Base-by-base conservation (phyloP, 2,329 filamentous ascomycete species). In the Chrysoporthe puriensis region DNA sequence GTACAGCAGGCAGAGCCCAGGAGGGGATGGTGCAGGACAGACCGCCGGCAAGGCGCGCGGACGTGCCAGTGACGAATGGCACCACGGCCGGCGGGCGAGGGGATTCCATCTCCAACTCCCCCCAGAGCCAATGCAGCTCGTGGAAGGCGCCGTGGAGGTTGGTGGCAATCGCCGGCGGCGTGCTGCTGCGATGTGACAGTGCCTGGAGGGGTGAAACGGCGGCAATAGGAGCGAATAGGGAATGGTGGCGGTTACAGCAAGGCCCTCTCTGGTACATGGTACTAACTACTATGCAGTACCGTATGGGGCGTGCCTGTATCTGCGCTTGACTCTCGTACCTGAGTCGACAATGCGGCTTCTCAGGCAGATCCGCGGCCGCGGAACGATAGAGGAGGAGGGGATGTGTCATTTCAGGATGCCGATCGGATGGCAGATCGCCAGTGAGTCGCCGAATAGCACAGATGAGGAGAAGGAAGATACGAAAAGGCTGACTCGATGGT, bases 41-140 rank as follows among this genome's bases (percentile, higher is more conserved):
- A 57, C 50, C 62, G 62, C 62, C 62, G 62, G 50, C 18, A 54
- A 43, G 48, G 48, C 34, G 48, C 46, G 50, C 13, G 48, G 8
- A 21, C 3, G 11, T 14, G n/a, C 43, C 14, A 60, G 40, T 44
- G 42, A n/a, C 42, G 13, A 16, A 40, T 26, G 57, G n/a, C 56
- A 60, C 18, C 32, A 36, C 18, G 5, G 59, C 43, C 21, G 21
- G 26, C 26, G 43, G 43, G 26, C 36, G 43, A 9, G 14, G 43
- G 18, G 26, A 54, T 21, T 26, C 13, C 21, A 32, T 54, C 50
- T 40, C 54, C 54, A 57, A 18, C 36, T 40, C 5, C 32, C 32
- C 16, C 3, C 34, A 40, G 54, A 40, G 32, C 26, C 32, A 36
- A 57, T 40, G 32, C n/a, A 40, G 52, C 14, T 36, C 32, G 54